Conservation (phyloP, 2,329 filamentous ascomycete genomes). For the Periconia digitata region DNA sequence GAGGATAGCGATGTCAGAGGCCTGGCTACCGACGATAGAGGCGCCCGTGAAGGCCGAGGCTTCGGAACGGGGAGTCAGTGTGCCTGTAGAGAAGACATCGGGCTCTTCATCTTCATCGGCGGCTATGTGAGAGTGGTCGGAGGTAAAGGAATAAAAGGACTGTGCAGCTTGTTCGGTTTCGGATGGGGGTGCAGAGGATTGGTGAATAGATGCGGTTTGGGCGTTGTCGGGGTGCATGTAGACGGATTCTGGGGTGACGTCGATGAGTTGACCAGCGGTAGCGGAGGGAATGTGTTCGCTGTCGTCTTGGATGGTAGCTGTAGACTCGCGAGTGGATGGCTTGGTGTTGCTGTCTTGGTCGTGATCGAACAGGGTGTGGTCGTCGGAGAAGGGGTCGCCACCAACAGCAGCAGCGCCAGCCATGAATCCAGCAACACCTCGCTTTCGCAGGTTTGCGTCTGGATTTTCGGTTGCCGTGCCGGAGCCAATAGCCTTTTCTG, state of each 20-base stretch:
- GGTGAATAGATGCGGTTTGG: slow-evolving; percentile 22
- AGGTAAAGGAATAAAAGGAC: slow-evolving; percentile 42
- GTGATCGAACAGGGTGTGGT: slow-evolving; percentile 43
- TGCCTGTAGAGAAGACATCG: slow-evolving; percentile 39
- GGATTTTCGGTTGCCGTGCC: slow-evolving; percentile 14
- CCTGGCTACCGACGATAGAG: slow-evolving; percentile 31
- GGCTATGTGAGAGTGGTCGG: slow-evolving; percentile 12
- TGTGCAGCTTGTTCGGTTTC: slow-evolving; percentile 26
- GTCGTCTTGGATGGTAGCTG: slow-evolving; percentile 31
- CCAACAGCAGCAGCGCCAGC: slow-evolving; percentile 38
- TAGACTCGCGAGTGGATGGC: slow-evolving; percentile 25
- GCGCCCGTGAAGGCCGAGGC: slow-evolving; percentile 29
- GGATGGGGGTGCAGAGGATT: slow-evolving; percentile 8
- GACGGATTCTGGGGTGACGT: slow-evolving; percentile 30
- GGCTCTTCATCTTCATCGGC: slow-evolving; percentile 21
- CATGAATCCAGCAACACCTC: slow-evolving; percentile 41
- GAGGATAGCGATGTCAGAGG: slow-evolving; percentile 38
- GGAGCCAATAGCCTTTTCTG: slow-evolving; percentile 23
- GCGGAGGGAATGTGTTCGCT: slow-evolving; percentile 11
- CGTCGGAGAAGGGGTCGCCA: slow-evolving; percentile 51
- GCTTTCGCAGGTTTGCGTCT: slow-evolving; percentile 25
- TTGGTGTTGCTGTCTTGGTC: slow-evolving; percentile 34
- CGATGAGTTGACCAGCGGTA: slow-evolving; percentile 27
- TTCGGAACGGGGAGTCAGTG: slow-evolving; percentile 42
- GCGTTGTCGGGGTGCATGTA: slow-evolving; percentile 17